Conservation (phyloP, 305 asterid genomes). For the Coffea humblotiana region DNA sequence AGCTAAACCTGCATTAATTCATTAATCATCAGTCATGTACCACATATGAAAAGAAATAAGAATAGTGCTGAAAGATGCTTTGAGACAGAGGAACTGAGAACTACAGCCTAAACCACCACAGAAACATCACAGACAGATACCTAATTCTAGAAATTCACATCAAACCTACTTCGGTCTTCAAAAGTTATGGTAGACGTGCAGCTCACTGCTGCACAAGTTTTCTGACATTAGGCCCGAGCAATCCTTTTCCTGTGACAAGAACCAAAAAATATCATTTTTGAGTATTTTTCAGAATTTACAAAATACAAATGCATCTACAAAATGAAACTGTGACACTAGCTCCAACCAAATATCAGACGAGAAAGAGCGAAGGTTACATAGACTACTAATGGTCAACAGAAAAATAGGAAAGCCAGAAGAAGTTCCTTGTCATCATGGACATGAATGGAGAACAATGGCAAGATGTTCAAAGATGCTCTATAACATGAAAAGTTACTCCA, state of each 20-base stretch:
- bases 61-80: not conserved
- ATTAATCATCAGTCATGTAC: not conserved
- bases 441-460: not conserved
- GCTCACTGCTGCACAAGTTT: not conserved
- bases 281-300: not conserved
- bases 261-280: not conserved
- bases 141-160: not conserved
- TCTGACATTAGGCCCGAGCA: not conserved
- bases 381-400: not conserved
- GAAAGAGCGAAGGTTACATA: not conserved
- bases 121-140: not conserved
- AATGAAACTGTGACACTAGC: not conserved
- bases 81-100: not conserved
- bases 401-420: not conserved
- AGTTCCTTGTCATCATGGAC: too few species aligned
- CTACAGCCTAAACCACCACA: not conserved
- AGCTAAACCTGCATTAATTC: not conserved
- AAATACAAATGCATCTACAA: not conserved
- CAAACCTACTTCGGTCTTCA: not conserved
- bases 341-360: not conserved
- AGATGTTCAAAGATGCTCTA: not conserved
- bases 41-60: not conserved
- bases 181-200: not conserved
- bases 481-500: not conserved
- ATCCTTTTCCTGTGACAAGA: not conserved